Base-by-base conservation (phyloP, 768 basidiomycete species). In the Auriscalpium orientale region DNA sequence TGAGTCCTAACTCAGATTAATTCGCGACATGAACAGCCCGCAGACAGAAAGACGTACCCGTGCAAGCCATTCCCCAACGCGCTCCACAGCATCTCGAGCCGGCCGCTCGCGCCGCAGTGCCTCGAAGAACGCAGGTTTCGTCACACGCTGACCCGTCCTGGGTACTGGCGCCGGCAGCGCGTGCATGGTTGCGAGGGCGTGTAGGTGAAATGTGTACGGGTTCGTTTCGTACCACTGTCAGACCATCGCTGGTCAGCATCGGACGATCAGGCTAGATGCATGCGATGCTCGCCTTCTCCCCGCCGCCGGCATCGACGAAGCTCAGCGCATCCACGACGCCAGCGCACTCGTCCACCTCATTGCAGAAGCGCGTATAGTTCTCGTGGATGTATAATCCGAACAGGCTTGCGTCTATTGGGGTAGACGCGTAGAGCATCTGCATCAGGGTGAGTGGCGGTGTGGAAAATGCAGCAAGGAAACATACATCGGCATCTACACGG, bases 311-410 rank as follows among this genome's bases (percentile, higher is more conserved):
- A 64, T 95, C 92, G 10, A 83, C 73, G 79, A 81, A 85, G 60
- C 91, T 93, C 56, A 94, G 68, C 72, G 82, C 84, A 46, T 92
- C 91, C 8, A 81, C 76, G 12, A 93, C 67, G 3, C 76, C 79
- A 4, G 79, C 80, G 61, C 83, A 85, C 51, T 98, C 78, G 8
- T 93, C 89, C 4, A 93, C 68, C 38, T 86, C 81, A 44, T 78
- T 73, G 65, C 90, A 94, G 65, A 91, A 98, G 55, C 87, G 85
- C 0, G 86, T 79, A 62, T 95, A 92, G 66, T 97, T 98, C 68
- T 98, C 94, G 62, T 99, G 97, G 9, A 95, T 76, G 66, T 98
- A 99, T 8, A 95, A 70, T 3, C 87, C 86, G 59, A 94, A 88
- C 1, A 98, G 74, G 1, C 90, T 91, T 1, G 91, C 84, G 70